phyloP scores from a whole-genome alignment of 1,139 yeast genomes.

The Chernovozyma sophiae-reginae region DNA sequence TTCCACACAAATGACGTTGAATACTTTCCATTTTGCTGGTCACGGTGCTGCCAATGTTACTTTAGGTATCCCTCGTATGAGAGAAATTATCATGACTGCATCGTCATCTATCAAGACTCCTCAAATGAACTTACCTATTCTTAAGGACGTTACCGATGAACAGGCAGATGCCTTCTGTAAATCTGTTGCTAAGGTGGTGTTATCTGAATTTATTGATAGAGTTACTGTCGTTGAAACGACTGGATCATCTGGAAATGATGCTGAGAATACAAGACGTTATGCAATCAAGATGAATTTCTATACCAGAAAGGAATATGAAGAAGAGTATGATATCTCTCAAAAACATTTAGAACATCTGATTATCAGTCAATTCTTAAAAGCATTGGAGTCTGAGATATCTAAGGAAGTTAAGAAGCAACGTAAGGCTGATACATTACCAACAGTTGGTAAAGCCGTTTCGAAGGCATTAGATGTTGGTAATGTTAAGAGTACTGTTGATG shows the following conservation, averaged over 20 bases:
- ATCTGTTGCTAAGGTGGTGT: constrained; percentile 76
- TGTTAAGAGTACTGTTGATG: constrained; percentile 24
- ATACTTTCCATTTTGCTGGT: constrained; percentile 99
- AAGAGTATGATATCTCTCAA: constrained; percentile 83
- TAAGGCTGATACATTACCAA: constrained; percentile 53
- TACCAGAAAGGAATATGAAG: constrained; percentile 70
- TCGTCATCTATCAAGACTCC: constrained; percentile 94
- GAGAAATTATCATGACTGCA: constrained; percentile 99
- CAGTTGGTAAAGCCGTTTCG: constrained; percentile 72
- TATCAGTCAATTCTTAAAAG: constrained; percentile 58
- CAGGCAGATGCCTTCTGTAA: constrained; percentile 93
- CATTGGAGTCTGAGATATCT: constrained; percentile 66
- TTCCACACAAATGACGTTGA: constrained; percentile 98
- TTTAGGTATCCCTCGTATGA: constrained; percentile 99
- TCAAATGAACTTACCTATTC: constrained; percentile 91
- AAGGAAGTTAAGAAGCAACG: constrained; percentile 84
- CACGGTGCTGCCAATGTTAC: constrained; percentile 99
- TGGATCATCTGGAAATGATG: constrained; percentile 48
- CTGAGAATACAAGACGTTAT: constrained; percentile 66
- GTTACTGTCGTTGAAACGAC: constrained; percentile 89
- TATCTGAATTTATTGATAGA: constrained; percentile 85
- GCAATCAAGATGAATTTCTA: constrained; percentile 71
- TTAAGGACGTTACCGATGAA: constrained; percentile 72
- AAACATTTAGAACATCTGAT: constrained; percentile 72
- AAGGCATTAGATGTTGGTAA: constrained; percentile 43